phyloP scores from a whole-genome alignment of 352 stramenopile genomes.

The Globisporangium solare region DNA sequence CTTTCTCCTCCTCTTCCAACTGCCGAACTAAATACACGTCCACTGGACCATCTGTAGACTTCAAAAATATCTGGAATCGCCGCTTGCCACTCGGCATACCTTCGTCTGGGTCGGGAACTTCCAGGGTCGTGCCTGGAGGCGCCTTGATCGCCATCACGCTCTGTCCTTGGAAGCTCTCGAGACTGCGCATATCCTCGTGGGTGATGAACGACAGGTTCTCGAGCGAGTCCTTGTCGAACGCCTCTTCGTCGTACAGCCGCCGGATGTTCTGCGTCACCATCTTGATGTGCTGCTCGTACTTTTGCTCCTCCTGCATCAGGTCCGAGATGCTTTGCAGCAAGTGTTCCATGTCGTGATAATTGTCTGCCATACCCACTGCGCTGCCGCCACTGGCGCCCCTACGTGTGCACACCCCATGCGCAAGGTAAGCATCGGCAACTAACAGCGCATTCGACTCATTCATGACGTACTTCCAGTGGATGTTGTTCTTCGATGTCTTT shows the following conservation, averaged over 20 bases:
- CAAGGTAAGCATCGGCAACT: too few relatives aligned
- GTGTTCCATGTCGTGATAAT: slow-evolving; percentile 64
- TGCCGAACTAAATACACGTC: slow-evolving; percentile 89
- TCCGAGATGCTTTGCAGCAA: slow-evolving; percentile 75
- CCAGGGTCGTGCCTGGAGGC: slow-evolving; percentile 90
- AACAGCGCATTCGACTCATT: too few relatives aligned
- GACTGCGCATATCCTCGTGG: slow-evolving; percentile 83
- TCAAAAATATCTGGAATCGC: slow-evolving; percentile 94
- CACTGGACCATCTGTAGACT: slow-evolving; percentile 84
- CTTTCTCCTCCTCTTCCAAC: slow-evolving; percentile 33
- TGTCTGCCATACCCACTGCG: slow-evolving; percentile 37
- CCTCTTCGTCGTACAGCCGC: slow-evolving; percentile 79
- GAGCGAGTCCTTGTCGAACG: slow-evolving; percentile 67
- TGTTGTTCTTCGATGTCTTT: slow-evolving; percentile 98
- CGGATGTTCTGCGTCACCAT: slow-evolving; percentile 78
- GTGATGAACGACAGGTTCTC: slow-evolving; percentile 85
- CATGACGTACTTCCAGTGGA: slow-evolving; percentile 91
- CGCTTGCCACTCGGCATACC: slow-evolving; percentile 86
- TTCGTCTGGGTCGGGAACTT: slow-evolving; percentile 93
- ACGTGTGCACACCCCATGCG: not conserved
- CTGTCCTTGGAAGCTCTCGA: slow-evolving; percentile 83
- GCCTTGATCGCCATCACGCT: slow-evolving; percentile 94
- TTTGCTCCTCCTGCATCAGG: slow-evolving; percentile 76
- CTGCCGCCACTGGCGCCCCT: slow-evolving; percentile 43
- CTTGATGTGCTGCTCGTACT: slow-evolving; percentile 84